Evolutionary conservation across 1,139 yeast species (phyloP).

Genomic region (Lodderomyces pseudojiufengensis): DNA sequence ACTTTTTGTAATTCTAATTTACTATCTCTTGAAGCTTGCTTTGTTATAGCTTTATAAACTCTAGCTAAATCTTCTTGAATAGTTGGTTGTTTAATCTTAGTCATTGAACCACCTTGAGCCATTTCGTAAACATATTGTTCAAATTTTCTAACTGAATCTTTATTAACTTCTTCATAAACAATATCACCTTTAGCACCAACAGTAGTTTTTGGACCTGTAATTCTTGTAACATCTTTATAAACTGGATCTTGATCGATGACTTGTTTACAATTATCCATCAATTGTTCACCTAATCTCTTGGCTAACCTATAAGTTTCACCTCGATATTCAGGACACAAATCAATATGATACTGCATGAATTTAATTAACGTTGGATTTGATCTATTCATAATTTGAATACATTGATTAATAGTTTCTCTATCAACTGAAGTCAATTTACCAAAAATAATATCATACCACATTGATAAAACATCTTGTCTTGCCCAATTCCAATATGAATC

Average conservation of each 20-base stretch:
- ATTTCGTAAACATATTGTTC: constrained; percentile 95
- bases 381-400: constrained; percentile 97
- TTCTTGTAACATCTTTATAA: constrained; percentile 88
- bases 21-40: constrained; percentile 62
- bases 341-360: constrained; percentile 96
- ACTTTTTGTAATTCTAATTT: constrained; percentile 76
- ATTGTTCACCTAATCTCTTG: constrained; percentile 84
- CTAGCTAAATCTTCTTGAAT: constrained; percentile 80
- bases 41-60: constrained; percentile 76
- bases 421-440: constrained; percentile 88
- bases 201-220: constrained; percentile 91
- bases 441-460: constrained; percentile 93
- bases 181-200: constrained; percentile 88
- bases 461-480: constrained; percentile 89
- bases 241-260: constrained; percentile 81
- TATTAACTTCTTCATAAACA: constrained; percentile 76
- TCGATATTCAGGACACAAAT: constrained; percentile 82
- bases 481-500: constrained; percentile 99
- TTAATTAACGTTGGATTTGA: constrained; percentile 90
- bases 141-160: constrained; percentile 88
- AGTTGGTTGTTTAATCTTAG: constrained; percentile 66
- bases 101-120: constrained; percentile 92
- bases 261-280: constrained; percentile 92
- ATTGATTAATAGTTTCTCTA: constrained; percentile 93
- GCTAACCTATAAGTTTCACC: constrained; percentile 91